These are phyloP conservation scores for Dioscorea alata DNA, from an alignment of 106 monocot genomes.

Conservation along the genomic window DNA sequence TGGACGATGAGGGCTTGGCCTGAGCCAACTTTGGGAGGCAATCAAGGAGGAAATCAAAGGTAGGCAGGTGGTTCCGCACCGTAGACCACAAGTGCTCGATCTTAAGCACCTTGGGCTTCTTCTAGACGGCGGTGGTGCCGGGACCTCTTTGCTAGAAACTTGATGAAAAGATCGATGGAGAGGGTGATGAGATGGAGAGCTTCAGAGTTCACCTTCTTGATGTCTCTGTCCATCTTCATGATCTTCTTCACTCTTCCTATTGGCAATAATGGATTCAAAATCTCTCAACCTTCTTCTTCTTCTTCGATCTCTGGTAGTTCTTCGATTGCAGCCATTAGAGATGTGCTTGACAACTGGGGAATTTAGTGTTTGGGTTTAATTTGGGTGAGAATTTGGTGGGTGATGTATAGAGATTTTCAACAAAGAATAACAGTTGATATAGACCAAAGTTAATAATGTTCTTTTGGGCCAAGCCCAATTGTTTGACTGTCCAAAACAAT, in stretches of 20 bases:
- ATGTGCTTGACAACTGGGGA: background rate
- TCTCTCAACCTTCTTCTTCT: background rate
- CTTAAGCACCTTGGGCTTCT: conserved; percentile 42
- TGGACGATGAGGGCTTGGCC: background rate
- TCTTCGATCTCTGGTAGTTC: background rate
- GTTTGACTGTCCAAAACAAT: no score
- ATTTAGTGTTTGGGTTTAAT: background rate
- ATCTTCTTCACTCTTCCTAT: conserved; percentile 73
- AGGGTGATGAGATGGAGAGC: conserved; percentile 66
- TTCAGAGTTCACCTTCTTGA: conserved; percentile 72
- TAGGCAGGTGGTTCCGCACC: conserved; percentile 49
- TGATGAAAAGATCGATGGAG: conserved; percentile 67
- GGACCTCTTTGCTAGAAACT: conserved; percentile 43
- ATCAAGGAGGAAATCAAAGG: conserved; percentile 77
- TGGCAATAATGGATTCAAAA: conserved; percentile 48
- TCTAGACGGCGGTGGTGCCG: conserved; percentile 24
- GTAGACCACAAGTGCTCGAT: conserved; percentile 58
- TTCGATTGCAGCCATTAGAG: background rate
- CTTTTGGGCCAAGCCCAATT: no score
- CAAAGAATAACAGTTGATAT: no score
- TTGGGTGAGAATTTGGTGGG: no score
- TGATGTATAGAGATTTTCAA: no score
- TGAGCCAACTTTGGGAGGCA: conserved; percentile 28
- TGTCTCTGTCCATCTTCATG: conserved; percentile 74
- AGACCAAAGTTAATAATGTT: no score